Evolutionary conservation across 768 basidiomycete genomes (phyloP), one percentile per base, ranked within the genome.

Genomic region (Chalciporus piperatus): DNA sequence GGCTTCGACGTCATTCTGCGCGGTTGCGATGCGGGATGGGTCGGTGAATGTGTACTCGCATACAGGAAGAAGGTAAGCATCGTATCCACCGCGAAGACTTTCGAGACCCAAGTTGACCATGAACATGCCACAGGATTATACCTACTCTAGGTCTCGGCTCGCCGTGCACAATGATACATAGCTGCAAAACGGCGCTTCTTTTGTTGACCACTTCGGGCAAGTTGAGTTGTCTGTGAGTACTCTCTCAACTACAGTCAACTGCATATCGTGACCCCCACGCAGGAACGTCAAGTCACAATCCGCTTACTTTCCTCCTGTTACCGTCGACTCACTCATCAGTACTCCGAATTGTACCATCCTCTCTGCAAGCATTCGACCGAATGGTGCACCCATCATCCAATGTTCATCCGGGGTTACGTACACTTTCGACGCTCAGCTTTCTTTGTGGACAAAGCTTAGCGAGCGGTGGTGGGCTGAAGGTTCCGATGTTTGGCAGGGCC

Each of bases 391-490:
- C 0, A 70, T 96, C 51, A 71, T 98, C 46, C 76, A 83, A 37
- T 82, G 89, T 41, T 88, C 91, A 0, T 83, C 82, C 23, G 90
- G 92, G n/a, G 69, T 83, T 17, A 80, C 87, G 3, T 87, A 89
- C 63, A 83, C 91, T 0, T 98, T 90, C 67, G 92, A 96, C 58
- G 47, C 79, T 2, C 68, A 75, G 8, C 76, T 95, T 1, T 67
- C 70, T 25, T 64, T 82, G 5, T 98, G 92, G 85, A 76, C 83
- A 45, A 85, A 85, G 58, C 70, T 98, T 37, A 83, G 82, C 39
- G 88, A 91, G 45, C 72, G 79, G 1, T 96, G 93, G 91, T 95
- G 89, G 85, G 74, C 85, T 0, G 81, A 87, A 57, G 87, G 89
- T 37, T 92, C 89, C 0, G 87, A 90, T 54, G 80, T 79, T 19